Percentiles rank a stretch among this genome's conserved stretches.
phyloP scores from a whole-genome alignment of 2,329 filamentous ascomycete species.

The Phialophora expanda region DNA sequence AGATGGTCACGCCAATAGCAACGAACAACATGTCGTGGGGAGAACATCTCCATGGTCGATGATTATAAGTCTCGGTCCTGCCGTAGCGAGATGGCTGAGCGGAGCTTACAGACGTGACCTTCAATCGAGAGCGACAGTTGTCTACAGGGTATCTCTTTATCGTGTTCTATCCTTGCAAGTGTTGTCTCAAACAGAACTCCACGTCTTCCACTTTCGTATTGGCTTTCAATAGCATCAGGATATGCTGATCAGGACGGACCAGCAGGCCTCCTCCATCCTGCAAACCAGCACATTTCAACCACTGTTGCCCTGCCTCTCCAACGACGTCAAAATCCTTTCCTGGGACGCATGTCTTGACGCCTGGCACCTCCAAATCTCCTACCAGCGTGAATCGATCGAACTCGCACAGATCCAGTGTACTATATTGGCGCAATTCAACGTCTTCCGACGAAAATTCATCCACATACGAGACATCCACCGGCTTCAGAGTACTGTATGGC shows the following conservation, averaged over 20 bases:
- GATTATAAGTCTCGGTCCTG: too few species aligned
- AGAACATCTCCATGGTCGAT: too few species aligned
- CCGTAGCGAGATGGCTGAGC: too few species aligned
- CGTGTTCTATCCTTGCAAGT: background rate
- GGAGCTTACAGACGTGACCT: background rate
- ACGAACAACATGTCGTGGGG: too few species aligned
- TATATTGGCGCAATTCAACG: constrained; percentile 42
- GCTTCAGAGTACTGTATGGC: constrained; percentile 21
- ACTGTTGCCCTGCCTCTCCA: constrained; percentile 35
- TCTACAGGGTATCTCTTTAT: background rate
- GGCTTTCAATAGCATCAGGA: constrained; percentile 37
- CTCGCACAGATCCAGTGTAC: constrained; percentile 47
- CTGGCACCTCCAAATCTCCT: constrained; percentile 27
- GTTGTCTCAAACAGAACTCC: constrained; percentile 2
- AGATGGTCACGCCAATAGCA: too few species aligned
- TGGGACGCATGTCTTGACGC: constrained; percentile 27
- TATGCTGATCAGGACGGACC: constrained; percentile 50
- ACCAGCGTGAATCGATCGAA: constrained; percentile 45
- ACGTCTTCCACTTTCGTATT: constrained; percentile 16
- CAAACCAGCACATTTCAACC: constrained; percentile 39
- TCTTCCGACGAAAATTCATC: constrained; percentile 42
- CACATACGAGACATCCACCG: constrained; percentile 47
- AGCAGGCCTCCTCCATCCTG: constrained; percentile 41
- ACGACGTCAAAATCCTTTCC: constrained; percentile 41
- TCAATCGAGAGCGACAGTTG: background rate